phyloP scores from a whole-genome alignment of 2,329 filamentous ascomycete genomes.

The Scytalidium sp. region DNA sequence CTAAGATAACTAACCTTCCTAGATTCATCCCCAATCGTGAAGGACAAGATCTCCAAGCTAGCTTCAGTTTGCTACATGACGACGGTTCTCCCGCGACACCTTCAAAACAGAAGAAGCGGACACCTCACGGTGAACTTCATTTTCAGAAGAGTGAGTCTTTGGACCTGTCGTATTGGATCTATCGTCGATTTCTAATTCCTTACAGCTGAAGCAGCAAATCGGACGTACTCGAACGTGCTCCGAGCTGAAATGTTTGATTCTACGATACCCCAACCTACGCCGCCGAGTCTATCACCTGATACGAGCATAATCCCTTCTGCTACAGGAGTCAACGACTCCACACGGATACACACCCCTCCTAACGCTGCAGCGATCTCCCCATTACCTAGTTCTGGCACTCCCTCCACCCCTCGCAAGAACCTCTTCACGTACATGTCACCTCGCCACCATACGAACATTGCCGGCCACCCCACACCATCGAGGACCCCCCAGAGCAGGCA shows the following conservation, averaged over 20 bases:
- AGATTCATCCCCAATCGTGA: conserved; percentile 95
- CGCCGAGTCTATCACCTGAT: conserved; percentile 60
- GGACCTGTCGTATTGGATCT: not conserved
- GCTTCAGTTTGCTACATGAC: conserved; percentile 87
- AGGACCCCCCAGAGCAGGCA: conserved; percentile 86
- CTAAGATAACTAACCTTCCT: conserved; percentile 16
- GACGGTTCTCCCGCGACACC: conserved; percentile 91
- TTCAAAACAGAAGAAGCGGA: conserved; percentile 78
- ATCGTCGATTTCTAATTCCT: conserved; percentile 4
- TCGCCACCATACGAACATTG: conserved; percentile 61
- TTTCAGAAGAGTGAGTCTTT: conserved; percentile 78
- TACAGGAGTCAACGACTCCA: conserved; percentile 60
- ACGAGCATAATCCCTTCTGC: conserved; percentile 46
- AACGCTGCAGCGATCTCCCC: conserved; percentile 57
- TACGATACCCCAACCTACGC: conserved; percentile 77
- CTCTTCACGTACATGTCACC: conserved; percentile 90
- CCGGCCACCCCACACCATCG: conserved; percentile 82
- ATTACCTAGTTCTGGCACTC: conserved; percentile 75
- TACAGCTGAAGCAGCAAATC: conserved; percentile 86
- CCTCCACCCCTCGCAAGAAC: conserved; percentile 96
- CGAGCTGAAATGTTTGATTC: conserved; percentile 90
- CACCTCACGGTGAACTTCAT: conserved; percentile 84
- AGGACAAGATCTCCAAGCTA: conserved; percentile 89
- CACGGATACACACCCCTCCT: conserved; percentile 78
- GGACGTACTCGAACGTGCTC: conserved; percentile 83